A percentile compares a stretch with the other conserved stretches of the same genome.
Conservation (phyloP, 2,329 filamentous ascomycete species). For the Colletotrichum chrysophilum region DNA sequence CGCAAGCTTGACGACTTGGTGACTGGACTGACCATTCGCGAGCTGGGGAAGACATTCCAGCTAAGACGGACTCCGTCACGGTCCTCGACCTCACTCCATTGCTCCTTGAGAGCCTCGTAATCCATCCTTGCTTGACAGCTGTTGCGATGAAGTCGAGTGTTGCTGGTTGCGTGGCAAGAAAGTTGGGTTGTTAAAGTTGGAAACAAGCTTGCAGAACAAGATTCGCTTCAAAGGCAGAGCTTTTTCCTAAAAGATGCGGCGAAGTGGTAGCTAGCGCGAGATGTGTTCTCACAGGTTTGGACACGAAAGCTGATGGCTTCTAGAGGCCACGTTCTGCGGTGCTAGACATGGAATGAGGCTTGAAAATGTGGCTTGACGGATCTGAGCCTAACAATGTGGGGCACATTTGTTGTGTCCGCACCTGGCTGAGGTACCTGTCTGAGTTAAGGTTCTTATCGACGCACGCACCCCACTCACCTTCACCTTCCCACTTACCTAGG, state of each 20-base stretch:
- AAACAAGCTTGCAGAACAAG: neutral
- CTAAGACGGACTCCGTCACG: slow-evolving; percentile 94
- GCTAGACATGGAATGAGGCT: neutral
- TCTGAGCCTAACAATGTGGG: neutral
- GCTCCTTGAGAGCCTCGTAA: slow-evolving; percentile 91
- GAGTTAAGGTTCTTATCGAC: too few species aligned
- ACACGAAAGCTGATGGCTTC: neutral
- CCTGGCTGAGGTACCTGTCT: neutral
- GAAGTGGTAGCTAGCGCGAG: neutral
- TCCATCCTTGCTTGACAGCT: slow-evolving; percentile 66
- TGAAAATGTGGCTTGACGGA: neutral
- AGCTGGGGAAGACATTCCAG: slow-evolving; percentile 99
- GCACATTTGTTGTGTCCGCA: neutral
- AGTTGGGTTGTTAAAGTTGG: neutral
- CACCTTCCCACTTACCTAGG: too few species aligned
- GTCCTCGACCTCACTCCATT: slow-evolving; percentile 96
- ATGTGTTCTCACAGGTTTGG: neutral
- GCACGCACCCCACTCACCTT: too few species aligned
- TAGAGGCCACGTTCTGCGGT: neutral
- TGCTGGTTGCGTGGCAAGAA: neutral
- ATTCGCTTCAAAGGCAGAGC: neutral
- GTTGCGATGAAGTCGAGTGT: neutral
- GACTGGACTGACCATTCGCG: slow-evolving; percentile 75
- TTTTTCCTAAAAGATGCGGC: neutral
- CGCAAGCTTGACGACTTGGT: neutral